phyloP scores from a whole-genome alignment of 2,329 filamentous ascomycete species.

The Aspergillus puulaauensis region DNA sequence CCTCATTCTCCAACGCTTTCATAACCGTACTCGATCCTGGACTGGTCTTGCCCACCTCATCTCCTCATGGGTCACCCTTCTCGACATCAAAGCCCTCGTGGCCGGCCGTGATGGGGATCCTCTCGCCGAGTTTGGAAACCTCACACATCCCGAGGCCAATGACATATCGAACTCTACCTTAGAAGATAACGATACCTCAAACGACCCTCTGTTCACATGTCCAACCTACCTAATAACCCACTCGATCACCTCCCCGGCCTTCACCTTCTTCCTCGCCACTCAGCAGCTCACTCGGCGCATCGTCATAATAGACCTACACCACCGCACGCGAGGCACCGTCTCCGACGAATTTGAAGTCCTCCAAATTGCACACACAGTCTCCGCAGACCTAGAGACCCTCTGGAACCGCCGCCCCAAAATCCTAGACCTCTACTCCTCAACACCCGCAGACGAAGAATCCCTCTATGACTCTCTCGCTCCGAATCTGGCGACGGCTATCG shows the following conservation, averaged over 20 bases:
- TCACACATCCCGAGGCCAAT: constrained; percentile 2
- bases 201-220: constrained; percentile 21
- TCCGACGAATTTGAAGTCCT: constrained; percentile 40
- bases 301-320: constrained; percentile 36
- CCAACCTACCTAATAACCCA: constrained; percentile 33
- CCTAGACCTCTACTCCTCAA: constrained; percentile 30
- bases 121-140: constrained; percentile 27
- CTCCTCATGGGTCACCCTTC: constrained; percentile 34
- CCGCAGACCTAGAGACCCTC: constrained; percentile 35
- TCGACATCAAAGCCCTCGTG: constrained; percentile 37
- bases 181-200: background rate
- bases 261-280: constrained; percentile 33
- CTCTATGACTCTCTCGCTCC: constrained; percentile 26
- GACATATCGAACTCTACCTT: constrained; percentile 5
- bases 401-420: constrained; percentile 35
- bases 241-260: constrained; percentile 31
- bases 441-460: constrained; percentile 17
- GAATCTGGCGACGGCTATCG: constrained; percentile 28
- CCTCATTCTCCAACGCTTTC: constrained; percentile 30
- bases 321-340: constrained; percentile 38
- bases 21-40: constrained; percentile 28
- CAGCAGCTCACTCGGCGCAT: constrained; percentile 37
- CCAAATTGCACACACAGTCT: constrained; percentile 36
- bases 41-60: constrained; percentile 28
- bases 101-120: constrained; percentile 37